Evolutionary conservation across 2,329 filamentous ascomycete genomes (phyloP), one percentile per base, ranked within the genome.

Genomic region (Fusarium goolgardi): DNA sequence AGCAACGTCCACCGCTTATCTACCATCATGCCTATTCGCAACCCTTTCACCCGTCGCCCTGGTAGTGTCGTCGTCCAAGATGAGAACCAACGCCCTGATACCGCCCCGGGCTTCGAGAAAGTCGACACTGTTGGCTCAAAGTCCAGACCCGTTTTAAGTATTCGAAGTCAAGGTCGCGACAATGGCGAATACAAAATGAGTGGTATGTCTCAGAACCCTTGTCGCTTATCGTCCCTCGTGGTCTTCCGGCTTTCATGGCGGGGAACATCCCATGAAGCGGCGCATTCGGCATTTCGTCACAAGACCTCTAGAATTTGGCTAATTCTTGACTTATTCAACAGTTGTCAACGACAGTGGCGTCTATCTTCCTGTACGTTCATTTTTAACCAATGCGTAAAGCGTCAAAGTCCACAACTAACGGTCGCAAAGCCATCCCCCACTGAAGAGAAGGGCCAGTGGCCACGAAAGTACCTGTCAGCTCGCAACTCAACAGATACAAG

Each of bases 261-360:
- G 46, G 63, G 44, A 59, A 41, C 27, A 44, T 50, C 34, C 49
- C 41, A 59, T 57, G 50, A 55, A 54, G 63, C 71, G 61, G 64
- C 67, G 67, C 63, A 65, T 64, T 59, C 40, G 50, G 55, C 40
- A 55, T 65, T 44, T 57, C 47, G 54, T 70, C 71, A 72, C 73
- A 69, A 71, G 69, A 75, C 60, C 62, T 62, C 23, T 47, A 29
- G 53, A 53, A 53, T 43, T 63, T 65, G 59, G 70, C 76, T 62
- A 78, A 73, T 59, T 70, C 45, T 51, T 59, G 59, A 52, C 71
- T 54, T 63, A 47, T 51, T 31, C 43, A 55, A 64, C 78, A 97
- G 95, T 97, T 70, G 96, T 98, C 78, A 96, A 97, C 77, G 94
- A 97, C 80, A 96, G 92, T 78, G 95, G 95, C 71, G 91, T 97